Evolutionary conservation across 2,329 filamentous ascomycete genomes (phyloP).

Genomic region (Venturia oleaginea): DNA sequence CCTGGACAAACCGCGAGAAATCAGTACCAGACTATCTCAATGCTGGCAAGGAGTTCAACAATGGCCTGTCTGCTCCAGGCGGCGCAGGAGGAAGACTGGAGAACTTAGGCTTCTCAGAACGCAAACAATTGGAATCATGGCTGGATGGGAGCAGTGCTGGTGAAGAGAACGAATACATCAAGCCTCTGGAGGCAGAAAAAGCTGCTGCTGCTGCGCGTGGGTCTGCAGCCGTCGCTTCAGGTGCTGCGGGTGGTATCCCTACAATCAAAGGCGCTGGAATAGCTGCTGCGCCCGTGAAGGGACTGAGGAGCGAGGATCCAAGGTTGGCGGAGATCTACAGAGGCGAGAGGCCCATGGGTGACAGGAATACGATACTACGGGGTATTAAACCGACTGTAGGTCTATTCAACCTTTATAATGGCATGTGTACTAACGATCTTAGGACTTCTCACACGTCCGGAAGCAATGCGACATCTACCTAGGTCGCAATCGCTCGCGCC

Average conservation of each 20-base stretch:
- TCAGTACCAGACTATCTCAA: constrained; percentile 87
- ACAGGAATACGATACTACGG: constrained; percentile 78
- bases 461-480: constrained; percentile 40
- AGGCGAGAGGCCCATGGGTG: constrained; percentile 82
- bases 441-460: constrained; percentile 65
- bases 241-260: constrained; percentile 34
- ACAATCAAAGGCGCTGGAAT: constrained; percentile 29
- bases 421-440: neutral
- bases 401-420: constrained; percentile 16
- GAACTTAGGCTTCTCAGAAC: constrained; percentile 85
- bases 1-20: constrained; percentile 87
- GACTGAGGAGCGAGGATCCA: constrained; percentile 49
- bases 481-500: constrained; percentile 20
- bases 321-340: constrained; percentile 81
- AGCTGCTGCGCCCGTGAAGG: constrained; percentile 26
- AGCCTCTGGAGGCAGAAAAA: constrained; percentile 60
- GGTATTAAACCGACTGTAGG: constrained; percentile 82
- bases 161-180: constrained; percentile 79
- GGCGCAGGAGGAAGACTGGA: constrained; percentile 62
- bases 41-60: constrained; percentile 70
- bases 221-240: constrained; percentile 45
- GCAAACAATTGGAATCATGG: constrained; percentile 86
- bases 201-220: constrained; percentile 34
- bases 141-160: constrained; percentile 82
- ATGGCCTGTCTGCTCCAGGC: constrained; percentile 50